Evolutionary conservation across 2,329 filamentous ascomycete genomes (phyloP), one percentile per base, ranked within the genome.

Genomic region (Aspergillus brasiliensis): DNA sequence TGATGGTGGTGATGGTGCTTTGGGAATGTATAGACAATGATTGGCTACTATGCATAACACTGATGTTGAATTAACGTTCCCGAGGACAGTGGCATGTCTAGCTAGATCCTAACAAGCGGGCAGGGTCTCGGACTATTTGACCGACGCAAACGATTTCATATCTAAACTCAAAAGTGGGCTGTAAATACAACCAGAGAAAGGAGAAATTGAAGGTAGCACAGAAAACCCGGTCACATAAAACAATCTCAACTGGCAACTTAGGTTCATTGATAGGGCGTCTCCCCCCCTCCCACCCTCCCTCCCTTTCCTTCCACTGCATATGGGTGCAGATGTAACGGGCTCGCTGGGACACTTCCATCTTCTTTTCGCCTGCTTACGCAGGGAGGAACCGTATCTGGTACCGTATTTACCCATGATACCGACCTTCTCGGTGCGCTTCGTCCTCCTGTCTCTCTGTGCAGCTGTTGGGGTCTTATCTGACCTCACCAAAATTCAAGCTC

Each of bases 311-410:
- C n/a, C n/a, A n/a, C n/a, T n/a, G n/a, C n/a, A n/a, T n/a, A n/a
- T n/a, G n/a, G 71, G 93, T 94, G 89, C 94, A 98, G 79, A 89
- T 88, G 82, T 97, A 98, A 81, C 90, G 90, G 84, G 92, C 92
- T 87, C 98, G 95, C 84, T 98, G 95, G 77, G 91, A 91, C 82
- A 98, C 91, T 90, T 98, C 95, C 90, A 97, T 97, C 91, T 97
- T 97, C 92, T 98, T n/a, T n/a, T 98, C 79, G 95, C 90, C 82
- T 92, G 93, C 88, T 98, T 98, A 84, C 93, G 92, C 83, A 98
- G 92, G 77, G 95, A 98, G 80, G 95, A 94, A 93, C 94, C 95
- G 84, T 96, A 96, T 88, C 92, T 91, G 80, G 90, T 93, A 87
- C 93, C 93, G 84, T 97, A 97, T 89, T 97, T 96, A 84, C 93